These are phyloP conservation scores for Aspergillus coremiiformis DNA, from an alignment of 495 filamentous ascomycete genomes.

Conservation along the genomic window DNA sequence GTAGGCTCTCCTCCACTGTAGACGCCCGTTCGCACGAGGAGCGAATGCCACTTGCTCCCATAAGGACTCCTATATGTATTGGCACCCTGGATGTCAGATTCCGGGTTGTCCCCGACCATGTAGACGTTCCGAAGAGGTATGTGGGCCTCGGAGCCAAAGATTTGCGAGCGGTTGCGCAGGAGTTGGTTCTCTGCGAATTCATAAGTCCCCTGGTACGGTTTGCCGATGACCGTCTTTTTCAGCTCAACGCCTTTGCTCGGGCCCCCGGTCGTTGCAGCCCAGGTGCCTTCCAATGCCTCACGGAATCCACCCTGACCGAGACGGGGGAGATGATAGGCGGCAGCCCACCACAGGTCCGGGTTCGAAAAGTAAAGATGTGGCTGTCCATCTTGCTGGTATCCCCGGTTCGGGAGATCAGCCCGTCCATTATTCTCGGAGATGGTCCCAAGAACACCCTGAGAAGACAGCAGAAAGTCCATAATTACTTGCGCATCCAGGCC, in stretches of 20 bases:
- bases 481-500: slow-evolving; percentile 79
- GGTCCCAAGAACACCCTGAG: slow-evolving; percentile 67
- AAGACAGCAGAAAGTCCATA: slow-evolving; percentile 70
- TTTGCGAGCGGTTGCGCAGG: slow-evolving; percentile 46
- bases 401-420: slow-evolving; percentile 54
- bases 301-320: slow-evolving; percentile 92
- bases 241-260: slow-evolving; percentile 48
- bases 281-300: slow-evolving; percentile 69
- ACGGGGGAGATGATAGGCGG: slow-evolving; percentile 73
- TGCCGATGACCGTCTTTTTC: slow-evolving; percentile 66
- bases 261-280: slow-evolving; percentile 63
- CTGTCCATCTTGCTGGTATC: slow-evolving; percentile 72
- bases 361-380: slow-evolving; percentile 82
- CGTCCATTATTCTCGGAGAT: slow-evolving; percentile 53
- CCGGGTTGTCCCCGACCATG: slow-evolving; percentile 98
- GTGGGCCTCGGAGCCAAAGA: slow-evolving; percentile 30
- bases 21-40: slow-evolving; percentile 83
- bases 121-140: slow-evolving; percentile 61
- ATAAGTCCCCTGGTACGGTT: slow-evolving; percentile 72
- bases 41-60: slow-evolving; percentile 68
- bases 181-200: slow-evolving; percentile 74
- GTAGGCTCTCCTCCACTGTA: slow-evolving; percentile 52
- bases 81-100: slow-evolving; percentile 84
- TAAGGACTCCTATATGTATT: slow-evolving; percentile 60
- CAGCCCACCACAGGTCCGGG: slow-evolving; percentile 83